These are phyloP conservation scores for Scytalidium lignicola DNA, from an alignment of 2,329 filamentous ascomycete species.

Conservation along the genomic window DNA sequence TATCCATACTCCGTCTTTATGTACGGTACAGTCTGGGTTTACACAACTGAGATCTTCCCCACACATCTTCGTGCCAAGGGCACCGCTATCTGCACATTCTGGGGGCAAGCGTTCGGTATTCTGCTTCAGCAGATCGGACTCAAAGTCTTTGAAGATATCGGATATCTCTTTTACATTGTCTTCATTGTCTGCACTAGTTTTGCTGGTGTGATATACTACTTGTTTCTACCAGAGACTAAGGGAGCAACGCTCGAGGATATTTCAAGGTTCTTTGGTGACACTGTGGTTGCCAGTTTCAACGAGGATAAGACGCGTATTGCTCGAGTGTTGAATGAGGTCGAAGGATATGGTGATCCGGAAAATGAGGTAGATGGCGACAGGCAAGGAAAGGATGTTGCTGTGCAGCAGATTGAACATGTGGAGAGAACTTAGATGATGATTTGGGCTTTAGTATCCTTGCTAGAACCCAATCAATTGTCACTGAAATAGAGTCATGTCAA, in stretches of 20 bases:
- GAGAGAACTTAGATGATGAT: too few relatives aligned
- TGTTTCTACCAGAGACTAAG: conserved; percentile 3
- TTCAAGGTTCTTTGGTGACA: conserved; percentile 5
- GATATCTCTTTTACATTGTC: conserved; percentile 7
- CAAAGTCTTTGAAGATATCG: conserved; percentile 5
- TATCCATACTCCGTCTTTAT: conserved; percentile 10
- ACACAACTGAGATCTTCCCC: conserved; percentile 26
- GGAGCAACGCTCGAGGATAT: conserved; percentile 4
- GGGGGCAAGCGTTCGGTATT: conserved; percentile 5
- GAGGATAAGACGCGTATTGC: conserved; percentile 2
- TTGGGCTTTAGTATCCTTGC: too few relatives aligned
- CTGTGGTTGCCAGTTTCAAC: conserved; percentile 1
- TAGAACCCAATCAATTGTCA: too few relatives aligned
- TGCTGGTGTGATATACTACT: conserved; percentile 4
- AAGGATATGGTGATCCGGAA: neutral
- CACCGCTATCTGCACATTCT: conserved; percentile 6
- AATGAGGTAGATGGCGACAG: neutral
- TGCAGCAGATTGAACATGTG: neutral
- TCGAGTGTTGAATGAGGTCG: conserved; percentile 4
- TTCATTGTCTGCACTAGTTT: conserved; percentile 7
- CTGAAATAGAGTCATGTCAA: too few relatives aligned
- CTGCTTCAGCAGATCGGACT: conserved; percentile 4
- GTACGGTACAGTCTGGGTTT: conserved; percentile 23
- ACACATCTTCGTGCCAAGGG: conserved; percentile 18
- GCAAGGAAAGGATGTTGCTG: neutral